Conservation (phyloP, 2,329 filamentous ascomycete genomes). For the Pseudomassariella vexata region DNA sequence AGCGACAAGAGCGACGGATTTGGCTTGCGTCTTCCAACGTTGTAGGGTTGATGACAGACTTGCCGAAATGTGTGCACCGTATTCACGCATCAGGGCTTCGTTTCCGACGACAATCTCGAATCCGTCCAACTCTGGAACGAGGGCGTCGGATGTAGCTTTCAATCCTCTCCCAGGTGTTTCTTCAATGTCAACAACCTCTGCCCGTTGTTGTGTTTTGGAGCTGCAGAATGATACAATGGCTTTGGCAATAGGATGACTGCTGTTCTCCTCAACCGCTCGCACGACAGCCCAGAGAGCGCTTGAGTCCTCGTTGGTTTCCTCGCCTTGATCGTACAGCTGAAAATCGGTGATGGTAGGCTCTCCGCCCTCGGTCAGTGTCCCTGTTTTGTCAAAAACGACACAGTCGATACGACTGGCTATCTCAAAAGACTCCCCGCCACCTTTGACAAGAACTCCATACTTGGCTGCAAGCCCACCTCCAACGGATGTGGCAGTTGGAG, state of each 20-base stretch:
- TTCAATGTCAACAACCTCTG: conserved; percentile 40
- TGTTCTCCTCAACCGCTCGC: conserved; percentile 61
- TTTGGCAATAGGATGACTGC: conserved; percentile 68
- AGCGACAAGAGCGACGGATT: conserved; percentile 58
- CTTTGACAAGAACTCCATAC: conserved; percentile 75
- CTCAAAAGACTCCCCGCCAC: conserved; percentile 80
- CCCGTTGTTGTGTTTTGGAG: conserved; percentile 20
- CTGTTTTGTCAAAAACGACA: conserved; percentile 86
- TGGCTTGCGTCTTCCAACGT: conserved; percentile 56
- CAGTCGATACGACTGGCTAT: conserved; percentile 73
- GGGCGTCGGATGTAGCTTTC: conserved; percentile 50
- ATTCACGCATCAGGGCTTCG: conserved; percentile 59
- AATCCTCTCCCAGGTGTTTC: conserved; percentile 70
- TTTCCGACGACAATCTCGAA: conserved; percentile 64
- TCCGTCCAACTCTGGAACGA: conserved; percentile 20
- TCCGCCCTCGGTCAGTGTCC: conserved; percentile 69
- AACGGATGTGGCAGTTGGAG: conserved; percentile 79
- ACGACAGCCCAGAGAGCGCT: conserved; percentile 44
- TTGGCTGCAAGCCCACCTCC: conserved; percentile 75
- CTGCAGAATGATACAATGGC: conserved; percentile 62
- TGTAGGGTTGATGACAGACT: conserved; percentile 32
- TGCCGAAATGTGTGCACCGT: conserved; percentile 32
- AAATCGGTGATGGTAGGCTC: conserved; percentile 63
- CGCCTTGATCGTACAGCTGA: conserved; percentile 29
- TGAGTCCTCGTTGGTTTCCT: conserved; percentile 14